These are phyloP conservation scores for Calonectria leucothoes DNA, from an alignment of 2,329 filamentous ascomycete species.

Conservation along the genomic window DNA sequence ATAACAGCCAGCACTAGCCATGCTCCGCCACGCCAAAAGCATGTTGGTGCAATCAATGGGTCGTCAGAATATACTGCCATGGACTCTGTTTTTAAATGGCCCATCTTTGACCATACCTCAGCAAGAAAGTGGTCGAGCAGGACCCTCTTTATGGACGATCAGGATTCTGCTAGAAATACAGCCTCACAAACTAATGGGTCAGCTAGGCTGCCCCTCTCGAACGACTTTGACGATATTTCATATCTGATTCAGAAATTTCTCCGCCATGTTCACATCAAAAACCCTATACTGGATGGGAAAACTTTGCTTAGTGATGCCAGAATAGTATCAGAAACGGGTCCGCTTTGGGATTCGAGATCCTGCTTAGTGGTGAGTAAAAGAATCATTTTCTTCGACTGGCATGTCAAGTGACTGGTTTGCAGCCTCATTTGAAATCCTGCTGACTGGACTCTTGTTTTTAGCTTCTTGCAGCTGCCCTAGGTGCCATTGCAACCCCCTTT, in stretches of 20 bases:
- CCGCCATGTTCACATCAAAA: slow-evolving; percentile 17
- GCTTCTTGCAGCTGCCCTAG: slow-evolving; percentile 21
- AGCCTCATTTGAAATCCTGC: not conserved
- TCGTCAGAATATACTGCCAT: slow-evolving; percentile 2
- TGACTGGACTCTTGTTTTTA: not conserved
- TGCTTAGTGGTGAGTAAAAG: slow-evolving; percentile 8
- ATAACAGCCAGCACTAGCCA: not conserved
- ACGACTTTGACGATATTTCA: slow-evolving; percentile 9
- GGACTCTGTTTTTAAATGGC: slow-evolving; percentile 10
- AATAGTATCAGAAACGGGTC: slow-evolving; percentile 5
- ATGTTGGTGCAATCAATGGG: not conserved
- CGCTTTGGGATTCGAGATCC: slow-evolving; percentile 5
- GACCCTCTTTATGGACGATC: not conserved
- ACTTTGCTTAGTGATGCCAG: slow-evolving; percentile 1
- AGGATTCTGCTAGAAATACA: not conserved
- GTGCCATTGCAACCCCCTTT: slow-evolving; percentile 9
- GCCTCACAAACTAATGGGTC: not conserved
- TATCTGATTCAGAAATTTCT: slow-evolving; percentile 14
- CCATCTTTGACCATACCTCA: slow-evolving; percentile 8
- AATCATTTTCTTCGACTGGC: too few species aligned
- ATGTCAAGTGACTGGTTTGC: too few species aligned
- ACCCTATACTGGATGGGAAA: slow-evolving; percentile 18
- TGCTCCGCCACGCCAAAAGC: not conserved
- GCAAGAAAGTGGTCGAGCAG: not conserved
- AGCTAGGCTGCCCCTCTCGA: not conserved